A percentile compares a stretch with the other conserved stretches of the same genome.
phyloP scores from a whole-genome alignment of 169 alveolate species.

The Cryptosporidium ubiquitum region DNA sequence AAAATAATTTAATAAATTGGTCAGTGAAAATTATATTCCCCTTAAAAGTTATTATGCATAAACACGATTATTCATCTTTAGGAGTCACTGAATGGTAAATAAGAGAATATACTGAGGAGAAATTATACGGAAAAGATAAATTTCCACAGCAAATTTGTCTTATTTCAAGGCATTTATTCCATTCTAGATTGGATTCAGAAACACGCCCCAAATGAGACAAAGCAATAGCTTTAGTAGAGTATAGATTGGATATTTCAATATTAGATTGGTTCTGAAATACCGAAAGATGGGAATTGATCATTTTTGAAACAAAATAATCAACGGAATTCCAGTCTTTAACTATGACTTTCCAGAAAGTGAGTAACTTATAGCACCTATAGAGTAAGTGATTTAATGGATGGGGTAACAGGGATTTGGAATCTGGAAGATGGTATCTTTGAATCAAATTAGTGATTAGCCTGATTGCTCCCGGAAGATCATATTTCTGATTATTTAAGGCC shows the following conservation, averaged over 20 bases:
- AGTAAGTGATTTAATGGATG: constrained; percentile 39
- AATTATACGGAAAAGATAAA: neutral
- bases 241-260: constrained; percentile 31
- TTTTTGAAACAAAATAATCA: constrained; percentile 5
- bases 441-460: neutral
- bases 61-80: neutral
- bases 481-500: constrained; percentile 1
- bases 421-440: constrained; percentile 5
- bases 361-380: constrained; percentile 48
- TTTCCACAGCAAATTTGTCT: constrained; percentile 22
- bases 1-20: no score
- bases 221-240: constrained; percentile 62
- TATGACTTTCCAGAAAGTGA: constrained; percentile 55
- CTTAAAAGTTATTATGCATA: neutral
- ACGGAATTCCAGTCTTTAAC: constrained; percentile 35
- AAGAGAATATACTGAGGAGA: neutral
- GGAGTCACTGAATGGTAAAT: neutral
- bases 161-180: constrained; percentile 7
- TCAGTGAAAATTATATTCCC: neutral
- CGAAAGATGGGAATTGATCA: constrained; percentile 27
- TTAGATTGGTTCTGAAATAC: neutral
- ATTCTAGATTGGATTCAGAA: constrained; percentile 15
- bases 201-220: neutral
- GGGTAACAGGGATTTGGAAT: neutral
- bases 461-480: constrained; percentile 23